Percentiles rank a stretch among this genome's conserved stretches.
Conservation (phyloP, 192 early-diverging fungal species). For the Irineochytrium annulatum region DNA sequence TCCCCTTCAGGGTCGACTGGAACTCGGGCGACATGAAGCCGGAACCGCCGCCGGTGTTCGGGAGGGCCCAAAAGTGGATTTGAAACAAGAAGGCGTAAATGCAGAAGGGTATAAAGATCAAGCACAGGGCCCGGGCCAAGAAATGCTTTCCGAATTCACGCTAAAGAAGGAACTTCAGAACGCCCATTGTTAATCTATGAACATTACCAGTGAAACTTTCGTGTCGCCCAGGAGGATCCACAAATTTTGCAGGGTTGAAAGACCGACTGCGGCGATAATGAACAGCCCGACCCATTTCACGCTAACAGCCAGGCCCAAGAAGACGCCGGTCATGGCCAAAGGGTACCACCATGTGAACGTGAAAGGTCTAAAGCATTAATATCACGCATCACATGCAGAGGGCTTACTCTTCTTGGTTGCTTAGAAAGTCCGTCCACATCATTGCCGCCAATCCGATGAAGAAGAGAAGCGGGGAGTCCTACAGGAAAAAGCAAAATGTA, state of each 20-base stretch:
- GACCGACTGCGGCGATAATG: constrained; percentile 46
- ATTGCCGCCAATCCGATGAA: constrained; percentile 45
- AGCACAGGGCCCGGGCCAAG: constrained; percentile 39
- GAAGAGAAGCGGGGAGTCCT: constrained; percentile 51
- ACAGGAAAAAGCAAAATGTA: neutral
- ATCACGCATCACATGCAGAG: neutral
- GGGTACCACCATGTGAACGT: constrained; percentile 46
- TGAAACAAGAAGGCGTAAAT: constrained; percentile 45
- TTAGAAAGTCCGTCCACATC: constrained; percentile 47
- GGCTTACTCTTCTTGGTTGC: constrained; percentile 31
- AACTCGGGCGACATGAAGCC: constrained; percentile 56
- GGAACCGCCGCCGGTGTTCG: constrained; percentile 32
- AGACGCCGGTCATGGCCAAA: constrained; percentile 38
- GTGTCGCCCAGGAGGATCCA: constrained; percentile 46
- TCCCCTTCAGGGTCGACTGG: constrained; percentile 44
- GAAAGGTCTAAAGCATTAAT: constrained; percentile 34
- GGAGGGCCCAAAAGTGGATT: constrained; percentile 45
- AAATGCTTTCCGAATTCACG: constrained; percentile 38
- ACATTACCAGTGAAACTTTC: constrained; percentile 27
- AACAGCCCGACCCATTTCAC: constrained; percentile 59
- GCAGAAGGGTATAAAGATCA: constrained; percentile 44
- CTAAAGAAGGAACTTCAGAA: constrained; percentile 19
- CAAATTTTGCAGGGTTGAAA: constrained; percentile 42
- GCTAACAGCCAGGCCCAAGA: constrained; percentile 42
- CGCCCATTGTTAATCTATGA: neutral